Conservation (phyloP, 2,329 filamentous ascomycete species). For the Stagonosporopsis vannaccii region DNA sequence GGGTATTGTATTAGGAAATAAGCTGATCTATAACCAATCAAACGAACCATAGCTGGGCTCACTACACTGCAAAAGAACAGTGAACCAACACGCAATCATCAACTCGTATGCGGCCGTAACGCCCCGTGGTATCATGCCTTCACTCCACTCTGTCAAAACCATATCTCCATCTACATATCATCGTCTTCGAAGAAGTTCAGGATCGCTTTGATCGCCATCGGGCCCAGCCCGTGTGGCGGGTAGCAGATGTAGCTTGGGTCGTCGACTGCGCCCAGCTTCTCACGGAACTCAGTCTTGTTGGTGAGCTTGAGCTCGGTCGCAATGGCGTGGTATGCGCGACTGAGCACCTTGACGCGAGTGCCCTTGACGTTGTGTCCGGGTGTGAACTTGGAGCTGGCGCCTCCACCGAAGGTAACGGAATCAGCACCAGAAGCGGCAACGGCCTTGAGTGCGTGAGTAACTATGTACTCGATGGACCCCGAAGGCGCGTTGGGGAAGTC, state of each 20-base stretch:
- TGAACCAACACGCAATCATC: slow-evolving; percentile 13
- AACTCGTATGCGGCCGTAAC: slow-evolving; percentile 20
- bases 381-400: slow-evolving; percentile 75
- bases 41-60: slow-evolving; percentile 9
- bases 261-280: slow-evolving; percentile 85
- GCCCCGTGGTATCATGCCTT: slow-evolving; percentile 27
- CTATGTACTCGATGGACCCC: slow-evolving; percentile 84
- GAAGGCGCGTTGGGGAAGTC: slow-evolving; percentile 89
- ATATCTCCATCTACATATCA: slow-evolving; percentile 34
- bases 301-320: slow-evolving; percentile 82
- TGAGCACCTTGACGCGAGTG: slow-evolving; percentile 79
- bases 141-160: slow-evolving; percentile 12
- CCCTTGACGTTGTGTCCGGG: slow-evolving; percentile 84
- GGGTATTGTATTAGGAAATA: slow-evolving; percentile 20
- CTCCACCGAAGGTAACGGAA: slow-evolving; percentile 85
- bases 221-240: slow-evolving; percentile 82
- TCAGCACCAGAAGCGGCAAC: slow-evolving; percentile 66
- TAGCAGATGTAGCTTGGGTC: slow-evolving; percentile 91
- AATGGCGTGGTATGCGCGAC: slow-evolving; percentile 81
- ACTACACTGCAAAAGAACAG: background rate
- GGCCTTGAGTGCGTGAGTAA: slow-evolving; percentile 73
- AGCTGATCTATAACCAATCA: slow-evolving; percentile 10
- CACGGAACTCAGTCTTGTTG: slow-evolving; percentile 86
- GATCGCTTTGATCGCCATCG: slow-evolving; percentile 82
- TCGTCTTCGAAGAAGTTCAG: slow-evolving; percentile 83